A percentile compares a stretch with the other conserved stretches of the same genome.
Conservation (phyloP, 2,329 filamentous ascomycete species). For the Calonectria naviculata region DNA sequence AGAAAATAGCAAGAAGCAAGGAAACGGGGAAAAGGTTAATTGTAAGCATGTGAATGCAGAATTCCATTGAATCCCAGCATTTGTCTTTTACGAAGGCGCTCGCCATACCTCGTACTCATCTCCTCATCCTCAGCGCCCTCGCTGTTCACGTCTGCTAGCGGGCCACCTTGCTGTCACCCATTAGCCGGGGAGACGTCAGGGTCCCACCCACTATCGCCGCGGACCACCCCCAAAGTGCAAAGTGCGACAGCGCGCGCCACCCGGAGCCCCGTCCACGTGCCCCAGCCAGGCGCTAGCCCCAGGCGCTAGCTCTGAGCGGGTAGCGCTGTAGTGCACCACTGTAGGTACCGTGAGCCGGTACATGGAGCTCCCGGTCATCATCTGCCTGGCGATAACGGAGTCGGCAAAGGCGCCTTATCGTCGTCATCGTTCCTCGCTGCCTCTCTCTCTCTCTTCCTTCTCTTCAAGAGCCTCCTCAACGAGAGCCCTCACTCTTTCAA, state of each 20-base stretch:
- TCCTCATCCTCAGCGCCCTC: no score
- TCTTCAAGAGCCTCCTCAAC: neutral
- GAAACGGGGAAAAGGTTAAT: no score
- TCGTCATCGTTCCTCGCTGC: constrained; percentile 14
- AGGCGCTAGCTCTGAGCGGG: constrained; percentile 2
- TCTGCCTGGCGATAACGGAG: constrained; percentile 26
- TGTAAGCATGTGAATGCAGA: no score
- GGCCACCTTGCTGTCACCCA: no score
- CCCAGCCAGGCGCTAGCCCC: neutral
- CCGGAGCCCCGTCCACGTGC: constrained; percentile 15
- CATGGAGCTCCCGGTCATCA: constrained; percentile 16
- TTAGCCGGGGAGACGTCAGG: neutral
- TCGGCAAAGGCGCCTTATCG: constrained; percentile 20
- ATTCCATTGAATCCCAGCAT: no score
- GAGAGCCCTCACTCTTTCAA: neutral
- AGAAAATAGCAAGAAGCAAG: no score
- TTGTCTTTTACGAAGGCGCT: no score
- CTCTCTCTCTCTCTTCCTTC: constrained; percentile 21
- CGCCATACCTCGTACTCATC: no score
- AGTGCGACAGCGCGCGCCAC: constrained; percentile 12
- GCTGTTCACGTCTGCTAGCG: no score
- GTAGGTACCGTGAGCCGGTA: constrained; percentile 9
- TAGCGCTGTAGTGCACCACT: constrained; percentile 15
- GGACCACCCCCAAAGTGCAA: neutral
- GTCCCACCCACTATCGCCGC: neutral